Percentiles rank a stretch among this genome's conserved stretches.
phyloP scores from a whole-genome alignment of 2,329 filamentous ascomycete species.

The Triangularia verruculosa region DNA sequence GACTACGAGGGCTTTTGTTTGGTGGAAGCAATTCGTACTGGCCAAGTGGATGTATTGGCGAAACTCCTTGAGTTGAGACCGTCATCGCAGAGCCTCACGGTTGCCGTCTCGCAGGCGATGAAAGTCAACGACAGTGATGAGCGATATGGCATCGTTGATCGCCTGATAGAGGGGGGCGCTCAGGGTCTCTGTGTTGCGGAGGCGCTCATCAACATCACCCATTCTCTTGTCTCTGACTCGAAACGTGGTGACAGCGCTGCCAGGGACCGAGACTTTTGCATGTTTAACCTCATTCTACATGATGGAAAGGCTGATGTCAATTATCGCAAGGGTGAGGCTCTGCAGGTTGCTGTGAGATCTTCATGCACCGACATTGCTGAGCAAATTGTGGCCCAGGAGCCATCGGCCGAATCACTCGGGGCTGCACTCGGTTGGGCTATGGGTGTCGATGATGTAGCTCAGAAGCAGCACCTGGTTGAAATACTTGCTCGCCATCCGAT shows the following conservation, averaged over 20 bases:
- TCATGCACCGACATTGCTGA: constrained; percentile 22
- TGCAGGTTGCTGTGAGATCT: constrained; percentile 25
- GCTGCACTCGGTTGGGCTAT: constrained; percentile 27
- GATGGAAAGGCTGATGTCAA: constrained; percentile 28
- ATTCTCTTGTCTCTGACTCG: constrained; percentile 17
- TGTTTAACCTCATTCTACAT: constrained; percentile 26
- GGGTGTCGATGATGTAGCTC: constrained; percentile 13
- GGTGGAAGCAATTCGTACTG: constrained; percentile 26
- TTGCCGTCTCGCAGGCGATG: constrained; percentile 24
- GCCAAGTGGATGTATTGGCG: constrained; percentile 21
- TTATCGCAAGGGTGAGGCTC: constrained; percentile 24
- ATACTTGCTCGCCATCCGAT: constrained; percentile 26
- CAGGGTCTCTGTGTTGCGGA: constrained; percentile 23
- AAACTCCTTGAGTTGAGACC: constrained; percentile 27
- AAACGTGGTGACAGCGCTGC: constrained; percentile 13
- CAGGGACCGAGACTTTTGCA: constrained; percentile 20
- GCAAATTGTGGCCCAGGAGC: constrained; percentile 25
- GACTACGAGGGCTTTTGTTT: constrained; percentile 27
- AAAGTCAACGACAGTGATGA: constrained; percentile 16
- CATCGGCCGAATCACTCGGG: constrained; percentile 25
- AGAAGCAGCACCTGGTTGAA: constrained; percentile 21
- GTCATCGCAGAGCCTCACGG: constrained; percentile 21
- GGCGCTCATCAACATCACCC: constrained; percentile 24
- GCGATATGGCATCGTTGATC: constrained; percentile 20
- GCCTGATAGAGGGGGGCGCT: constrained; percentile 25